Conservation (phyloP, 495 filamentous ascomycete genomes). For the Pyrenula massariospora region DNA sequence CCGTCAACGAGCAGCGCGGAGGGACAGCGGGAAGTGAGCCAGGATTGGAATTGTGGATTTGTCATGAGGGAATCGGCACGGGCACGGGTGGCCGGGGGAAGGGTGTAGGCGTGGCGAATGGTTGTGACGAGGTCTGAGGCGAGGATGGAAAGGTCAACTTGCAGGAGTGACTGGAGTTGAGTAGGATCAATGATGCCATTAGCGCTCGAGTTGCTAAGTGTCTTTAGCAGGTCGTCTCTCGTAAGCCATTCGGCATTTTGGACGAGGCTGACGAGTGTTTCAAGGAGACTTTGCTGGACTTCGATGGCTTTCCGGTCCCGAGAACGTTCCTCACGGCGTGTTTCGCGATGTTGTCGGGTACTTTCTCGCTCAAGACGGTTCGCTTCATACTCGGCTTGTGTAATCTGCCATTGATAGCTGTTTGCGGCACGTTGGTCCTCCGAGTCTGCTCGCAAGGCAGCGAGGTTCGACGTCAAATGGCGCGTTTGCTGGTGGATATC, state of each 20-base stretch:
- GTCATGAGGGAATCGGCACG: neutral
- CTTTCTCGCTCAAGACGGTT: neutral
- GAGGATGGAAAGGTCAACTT: neutral
- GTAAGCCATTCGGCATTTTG: neutral
- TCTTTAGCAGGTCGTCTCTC: neutral
- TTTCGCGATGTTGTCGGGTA: neutral
- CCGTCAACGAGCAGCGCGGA: constrained; percentile 1
- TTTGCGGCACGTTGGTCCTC: neutral
- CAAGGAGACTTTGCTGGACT: neutral
- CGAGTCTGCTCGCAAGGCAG: neutral
- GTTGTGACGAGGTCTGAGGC: neutral
- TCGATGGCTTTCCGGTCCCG: neutral
- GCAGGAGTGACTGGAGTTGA: constrained; percentile 2
- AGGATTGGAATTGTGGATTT: neutral
- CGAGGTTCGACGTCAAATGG: neutral
- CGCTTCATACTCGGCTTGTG: neutral
- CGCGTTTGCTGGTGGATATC: neutral
- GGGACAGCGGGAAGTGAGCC: constrained; percentile 1
- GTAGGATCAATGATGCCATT: neutral
- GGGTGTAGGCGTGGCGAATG: neutral
- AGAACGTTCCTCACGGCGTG: neutral
- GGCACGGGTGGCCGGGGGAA: neutral
- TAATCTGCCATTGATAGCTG: neutral
- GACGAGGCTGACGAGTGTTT: neutral
- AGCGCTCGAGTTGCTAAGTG: constrained; percentile 1